phyloP scores from a whole-genome alignment of 2,329 filamentous ascomycete species.

The Hypoxylon sp. region DNA sequence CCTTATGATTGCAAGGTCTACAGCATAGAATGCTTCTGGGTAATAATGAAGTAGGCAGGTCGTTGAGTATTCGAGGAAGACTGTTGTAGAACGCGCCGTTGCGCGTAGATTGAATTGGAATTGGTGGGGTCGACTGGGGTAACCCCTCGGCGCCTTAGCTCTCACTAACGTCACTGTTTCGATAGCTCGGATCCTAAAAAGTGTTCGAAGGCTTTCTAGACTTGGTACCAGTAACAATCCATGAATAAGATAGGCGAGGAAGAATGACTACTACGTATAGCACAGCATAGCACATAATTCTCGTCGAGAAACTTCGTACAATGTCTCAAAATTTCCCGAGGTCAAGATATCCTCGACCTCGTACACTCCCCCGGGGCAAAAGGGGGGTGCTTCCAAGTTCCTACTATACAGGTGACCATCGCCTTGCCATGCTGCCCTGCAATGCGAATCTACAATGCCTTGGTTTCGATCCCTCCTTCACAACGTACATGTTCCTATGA shows the following conservation, averaged over 20 bases:
- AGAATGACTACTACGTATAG: neutral
- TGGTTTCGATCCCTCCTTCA: slow-evolving; percentile 5
- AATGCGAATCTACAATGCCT: slow-evolving; percentile 24
- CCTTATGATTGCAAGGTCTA: neutral
- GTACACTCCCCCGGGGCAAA: neutral
- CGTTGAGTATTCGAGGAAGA: too few species aligned
- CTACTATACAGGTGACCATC: slow-evolving; percentile 36
- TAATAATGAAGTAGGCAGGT: too few species aligned
- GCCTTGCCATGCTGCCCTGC: slow-evolving; percentile 13
- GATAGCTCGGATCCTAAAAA: too few species aligned
- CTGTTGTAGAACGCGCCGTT: slow-evolving; percentile 14
- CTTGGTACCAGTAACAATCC: neutral
- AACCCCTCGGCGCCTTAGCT: slow-evolving; percentile 11
- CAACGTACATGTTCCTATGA: slow-evolving; percentile 18
- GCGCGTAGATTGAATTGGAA: slow-evolving; percentile 32
- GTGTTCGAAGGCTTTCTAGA: too few species aligned
- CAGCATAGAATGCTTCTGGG: too few species aligned
- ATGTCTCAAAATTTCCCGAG: neutral
- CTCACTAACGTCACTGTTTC: neutral
- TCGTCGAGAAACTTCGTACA: slow-evolving; percentile 26
- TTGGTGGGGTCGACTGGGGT: slow-evolving; percentile 35
- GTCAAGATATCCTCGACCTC: neutral
- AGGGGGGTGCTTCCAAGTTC: slow-evolving; percentile 12
- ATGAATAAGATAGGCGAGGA: neutral
- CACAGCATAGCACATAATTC: neutral